Conservation (phyloP, 2,329 filamentous ascomycete species). For the Fonsecaea multimorphosa region DNA sequence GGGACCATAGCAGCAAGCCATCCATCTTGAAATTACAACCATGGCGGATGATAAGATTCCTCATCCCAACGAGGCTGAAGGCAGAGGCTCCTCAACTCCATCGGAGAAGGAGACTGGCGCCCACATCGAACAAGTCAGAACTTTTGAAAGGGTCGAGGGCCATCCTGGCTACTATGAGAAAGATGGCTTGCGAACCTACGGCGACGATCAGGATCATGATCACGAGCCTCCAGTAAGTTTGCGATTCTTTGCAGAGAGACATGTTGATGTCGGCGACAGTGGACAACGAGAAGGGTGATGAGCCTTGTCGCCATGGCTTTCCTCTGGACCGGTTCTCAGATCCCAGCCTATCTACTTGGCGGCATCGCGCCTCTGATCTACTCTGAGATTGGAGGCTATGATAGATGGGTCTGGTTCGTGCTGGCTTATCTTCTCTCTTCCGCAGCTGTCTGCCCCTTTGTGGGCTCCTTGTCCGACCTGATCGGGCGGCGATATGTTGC, state of each 20-base stretch:
- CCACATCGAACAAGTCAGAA: constrained; percentile 41
- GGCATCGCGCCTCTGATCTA: constrained; percentile 63
- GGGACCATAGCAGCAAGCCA: too few species aligned
- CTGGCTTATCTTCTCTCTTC: constrained; percentile 60
- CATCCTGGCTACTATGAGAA: constrained; percentile 55
- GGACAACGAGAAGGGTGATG: constrained; percentile 47
- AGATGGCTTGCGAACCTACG: constrained; percentile 52
- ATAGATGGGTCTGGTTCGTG: constrained; percentile 67
- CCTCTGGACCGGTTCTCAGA: constrained; percentile 66
- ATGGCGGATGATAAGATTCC: not conserved
- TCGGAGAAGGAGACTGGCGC: constrained; percentile 37
- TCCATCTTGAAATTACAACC: not conserved
- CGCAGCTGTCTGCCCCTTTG: constrained; percentile 66
- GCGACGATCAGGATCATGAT: constrained; percentile 56
- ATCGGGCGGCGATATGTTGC: constrained; percentile 67
- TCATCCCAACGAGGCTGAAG: not conserved
- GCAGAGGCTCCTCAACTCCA: not conserved
- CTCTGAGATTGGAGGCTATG: constrained; percentile 63
- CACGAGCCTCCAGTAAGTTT: constrained; percentile 53
- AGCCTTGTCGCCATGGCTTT: constrained; percentile 64
- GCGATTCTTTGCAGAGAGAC: not conserved
- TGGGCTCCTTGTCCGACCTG: constrained; percentile 69
- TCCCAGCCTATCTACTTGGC: constrained; percentile 62
- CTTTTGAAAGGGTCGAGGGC: constrained; percentile 42
- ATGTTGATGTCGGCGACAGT: constrained; percentile 54